Evolutionary conservation across 495 filamentous ascomycete species (phyloP).

Genomic region (Aspergillus bertholletiae): DNA sequence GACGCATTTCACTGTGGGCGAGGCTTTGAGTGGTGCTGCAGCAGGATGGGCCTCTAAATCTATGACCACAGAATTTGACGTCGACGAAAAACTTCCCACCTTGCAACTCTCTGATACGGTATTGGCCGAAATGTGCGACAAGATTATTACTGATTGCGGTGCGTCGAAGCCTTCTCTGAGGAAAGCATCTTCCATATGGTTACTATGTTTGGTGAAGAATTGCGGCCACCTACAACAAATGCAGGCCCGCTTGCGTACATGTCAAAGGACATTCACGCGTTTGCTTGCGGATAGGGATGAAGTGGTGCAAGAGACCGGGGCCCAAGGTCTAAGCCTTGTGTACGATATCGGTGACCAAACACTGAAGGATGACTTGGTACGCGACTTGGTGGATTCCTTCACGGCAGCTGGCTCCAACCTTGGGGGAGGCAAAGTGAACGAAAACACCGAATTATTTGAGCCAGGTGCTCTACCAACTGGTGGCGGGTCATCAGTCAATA

Average conservation of each 20-base stretch:
- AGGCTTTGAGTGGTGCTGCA: slow-evolving; percentile 73
- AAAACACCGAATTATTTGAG: slow-evolving; percentile 90
- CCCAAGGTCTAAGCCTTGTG: slow-evolving; percentile 81
- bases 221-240: slow-evolving; percentile 73
- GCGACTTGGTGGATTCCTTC: slow-evolving; percentile 82
- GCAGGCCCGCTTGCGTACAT: slow-evolving; percentile 67
- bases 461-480: slow-evolving; percentile 89
- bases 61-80: slow-evolving; percentile 55
- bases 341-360: slow-evolving; percentile 85
- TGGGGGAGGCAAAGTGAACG: slow-evolving; percentile 68
- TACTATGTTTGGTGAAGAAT: slow-evolving; percentile 87
- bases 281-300: slow-evolving; percentile 88
- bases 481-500: slow-evolving; percentile 82
- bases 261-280: slow-evolving; percentile 81
- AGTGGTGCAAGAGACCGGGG: slow-evolving; percentile 91
- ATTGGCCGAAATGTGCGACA: slow-evolving; percentile 57
- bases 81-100: slow-evolving; percentile 47
- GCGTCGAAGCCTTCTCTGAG: slow-evolving; percentile 80
- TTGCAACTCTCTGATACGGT: slow-evolving; percentile 42
- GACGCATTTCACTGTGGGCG: slow-evolving; percentile 83
- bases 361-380: slow-evolving; percentile 77
- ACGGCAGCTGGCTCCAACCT: slow-evolving; percentile 70
- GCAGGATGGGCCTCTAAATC: slow-evolving; percentile 74
- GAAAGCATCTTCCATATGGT: slow-evolving; percentile 89
- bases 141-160: slow-evolving; percentile 68